A percentile compares a stretch with the other conserved stretches of the same genome.
Evolutionary conservation across 495 filamentous ascomycete genomes (phyloP).

Genomic region (Umbilicaria muhlenbergii): DNA sequence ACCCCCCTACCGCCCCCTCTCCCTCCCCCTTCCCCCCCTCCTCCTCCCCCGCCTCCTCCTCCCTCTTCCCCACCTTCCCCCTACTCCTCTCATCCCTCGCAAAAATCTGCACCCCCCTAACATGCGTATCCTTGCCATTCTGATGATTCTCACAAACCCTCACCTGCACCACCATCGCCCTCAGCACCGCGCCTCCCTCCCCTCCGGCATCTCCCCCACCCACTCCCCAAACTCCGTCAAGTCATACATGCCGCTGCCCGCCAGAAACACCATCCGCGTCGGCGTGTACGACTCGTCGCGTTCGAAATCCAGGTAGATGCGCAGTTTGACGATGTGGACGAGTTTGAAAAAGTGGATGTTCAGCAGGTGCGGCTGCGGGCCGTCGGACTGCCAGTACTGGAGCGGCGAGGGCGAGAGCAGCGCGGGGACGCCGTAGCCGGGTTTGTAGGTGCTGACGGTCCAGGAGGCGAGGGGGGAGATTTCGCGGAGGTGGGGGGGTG

Average conservation of each 20-base stretch:
- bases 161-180: constrained; percentile 76
- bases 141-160: constrained; percentile 90
- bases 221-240: constrained; percentile 69
- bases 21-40: constrained; percentile 2
- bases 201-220: constrained; percentile 58
- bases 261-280: constrained; percentile 71
- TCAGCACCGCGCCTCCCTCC: constrained; percentile 55
- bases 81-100: constrained; percentile 42
- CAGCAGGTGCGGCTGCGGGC: constrained; percentile 85
- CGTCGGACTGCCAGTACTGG: constrained; percentile 94
- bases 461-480: constrained; percentile 91
- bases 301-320: constrained; percentile 81
- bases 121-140: constrained; percentile 97
- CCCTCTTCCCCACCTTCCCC: not conserved
- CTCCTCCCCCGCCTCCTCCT: not conserved
- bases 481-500: constrained; percentile 45
- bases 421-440: constrained; percentile 74
- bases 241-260: constrained; percentile 77
- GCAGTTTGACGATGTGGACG: constrained; percentile 66
- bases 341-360: constrained; percentile 92
- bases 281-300: constrained; percentile 96
- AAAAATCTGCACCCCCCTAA: constrained; percentile 85
- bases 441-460: constrained; percentile 82
- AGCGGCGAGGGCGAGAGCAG: constrained; percentile 63
- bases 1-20: constrained; percentile 9